A percentile compares a stretch with the other conserved stretches of the same genome.
Evolutionary conservation across 345 rosid genomes (phyloP).

Genomic region (Linum lewisii): DNA sequence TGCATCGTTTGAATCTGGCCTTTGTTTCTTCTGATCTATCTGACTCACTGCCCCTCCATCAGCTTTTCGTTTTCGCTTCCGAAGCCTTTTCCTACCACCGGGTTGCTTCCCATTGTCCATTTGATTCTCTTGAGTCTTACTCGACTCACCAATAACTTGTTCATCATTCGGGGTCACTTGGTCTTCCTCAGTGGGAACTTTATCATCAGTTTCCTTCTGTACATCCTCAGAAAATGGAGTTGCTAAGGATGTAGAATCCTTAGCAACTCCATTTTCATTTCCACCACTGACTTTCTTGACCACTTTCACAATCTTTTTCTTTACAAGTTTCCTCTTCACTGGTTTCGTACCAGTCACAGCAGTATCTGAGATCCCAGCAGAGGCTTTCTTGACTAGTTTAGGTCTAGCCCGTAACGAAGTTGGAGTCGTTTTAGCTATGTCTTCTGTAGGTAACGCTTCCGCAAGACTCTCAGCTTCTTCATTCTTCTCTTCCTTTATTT

Average conservation of each 20-base stretch:
- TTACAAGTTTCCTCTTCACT: constrained; percentile 9
- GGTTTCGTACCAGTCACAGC: constrained; percentile 12
- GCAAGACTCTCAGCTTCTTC: constrained; percentile 19
- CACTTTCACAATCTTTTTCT: constrained; percentile 12
- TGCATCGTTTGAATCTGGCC: not conserved
- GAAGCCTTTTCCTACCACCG: not conserved
- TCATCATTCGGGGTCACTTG: constrained; percentile 14
- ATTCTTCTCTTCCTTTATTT: not conserved
- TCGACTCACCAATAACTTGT: constrained; percentile 15
- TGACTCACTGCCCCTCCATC: not conserved
- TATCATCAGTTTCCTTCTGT: constrained; percentile 12
- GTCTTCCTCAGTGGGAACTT: constrained; percentile 12
- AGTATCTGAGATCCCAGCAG: constrained; percentile 19
- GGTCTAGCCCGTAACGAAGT: constrained; percentile 30
- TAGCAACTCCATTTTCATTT: constrained; percentile 9
- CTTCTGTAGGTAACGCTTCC: constrained; percentile 22
- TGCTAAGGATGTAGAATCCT: too few species aligned
- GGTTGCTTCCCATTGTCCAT: constrained; percentile 14
- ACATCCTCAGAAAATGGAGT: constrained; percentile 22
- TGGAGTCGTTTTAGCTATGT: constrained; percentile 24
- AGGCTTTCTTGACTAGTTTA: constrained; percentile 31
- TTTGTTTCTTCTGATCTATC: not conserved
- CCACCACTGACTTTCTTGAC: constrained; percentile 12
- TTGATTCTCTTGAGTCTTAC: constrained; percentile 9
- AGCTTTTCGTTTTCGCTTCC: not conserved